Base-by-base conservation (phyloP, 768 basidiomycete genomes). In the Leccinum boreale region DNA sequence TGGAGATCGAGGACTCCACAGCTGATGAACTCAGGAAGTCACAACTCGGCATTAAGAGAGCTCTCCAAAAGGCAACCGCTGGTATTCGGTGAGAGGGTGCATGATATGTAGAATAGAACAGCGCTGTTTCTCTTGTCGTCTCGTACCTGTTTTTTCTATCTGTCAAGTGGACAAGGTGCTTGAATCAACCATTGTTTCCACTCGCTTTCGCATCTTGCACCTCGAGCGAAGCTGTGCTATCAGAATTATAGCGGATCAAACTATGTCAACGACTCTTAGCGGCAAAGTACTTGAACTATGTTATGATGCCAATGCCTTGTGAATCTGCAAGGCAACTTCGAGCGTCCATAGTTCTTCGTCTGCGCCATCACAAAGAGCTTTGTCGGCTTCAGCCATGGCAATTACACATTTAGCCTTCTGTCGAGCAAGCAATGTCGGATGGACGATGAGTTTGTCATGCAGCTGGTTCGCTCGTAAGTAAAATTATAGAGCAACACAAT, bases 311-410 rank as follows among this genome's bases (percentile, higher is more conserved):
- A 90, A 65, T 14, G 82, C 82, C 67, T 88, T 92, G 67, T 88
- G 80, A 15, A 96, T 78, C 23, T 83, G 80, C 52, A 97, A 72
- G n/a, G 85, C 94, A 33, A 93, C 87, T 67, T 97, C 92, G 14
- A 99, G 75, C 31, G 92, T 84, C 87, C 96, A 97, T 23, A 99
- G 76, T 71, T 98, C 97, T 73, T 99, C 97, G 66, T 99, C 97
- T 15, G 92, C 94, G 1, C 97, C 97, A 61, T 98, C 96, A 63
- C 90, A 92, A 23, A 99, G 76, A 0, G 92, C 92, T 72, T 98
- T 98, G 74, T 99, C 97, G 26, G 92, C 93, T 70, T 97, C 94
- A 3, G 93, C 97, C 62, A 99, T 87, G 4, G 85, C 85, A 19
- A 97, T 77, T 3, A 90, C 91, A 59, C 90, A 89, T 29, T 74